Base-by-base conservation (phyloP, 2,329 filamentous ascomycete genomes). In the Microdochium paspali region DNA sequence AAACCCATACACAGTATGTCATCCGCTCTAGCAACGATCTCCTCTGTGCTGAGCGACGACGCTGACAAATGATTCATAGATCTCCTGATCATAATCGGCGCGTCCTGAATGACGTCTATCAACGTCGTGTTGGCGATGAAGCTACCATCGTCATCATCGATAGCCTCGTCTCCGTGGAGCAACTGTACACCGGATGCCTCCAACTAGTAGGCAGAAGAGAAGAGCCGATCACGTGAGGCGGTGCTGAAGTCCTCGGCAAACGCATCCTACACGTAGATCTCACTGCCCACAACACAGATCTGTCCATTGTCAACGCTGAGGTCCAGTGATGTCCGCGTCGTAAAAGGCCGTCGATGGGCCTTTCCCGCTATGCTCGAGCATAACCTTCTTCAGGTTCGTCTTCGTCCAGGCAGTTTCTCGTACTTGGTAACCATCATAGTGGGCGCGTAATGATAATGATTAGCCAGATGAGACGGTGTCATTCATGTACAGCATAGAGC, bases 311-410 rank as follows among this genome's bases (percentile, higher is more conserved):
- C 51, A 7, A 23, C 18, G 18, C 32, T 50, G 25, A 51, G 51
- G 20, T 47, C 49, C 10, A 52, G 21, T 3, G 44, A 23, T 6
- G 46, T 46, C 72, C 6, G 76, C 76, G 55, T 80, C 76, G 10
- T 73, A 70, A 50, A 80, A 79, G n/a, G 79, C 67, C 12, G 79
- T 57, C 24, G 75, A 61, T 2, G 76, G 75, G 10, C 67, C 72
- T 58, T 80, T 80, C 46, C 77, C 77, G 40, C 76, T 76, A 15
- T 72, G 71, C 58, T 78, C 74, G 23, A 77, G 65, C 3, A 73
- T 76, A 46, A 77, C 73, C 55, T 76, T 77, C 61, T 77, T 77
- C 59, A 73, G 58, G 47, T 67, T 83, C 0, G 72, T 64, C 3
- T 77, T 69, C 1, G 82, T 80, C 64, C 75, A 70, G 26, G 26